These are phyloP conservation scores for Teratosphaeria nubilosa DNA, from an alignment of 2,329 filamentous ascomycete species.

Conservation along the genomic window DNA sequence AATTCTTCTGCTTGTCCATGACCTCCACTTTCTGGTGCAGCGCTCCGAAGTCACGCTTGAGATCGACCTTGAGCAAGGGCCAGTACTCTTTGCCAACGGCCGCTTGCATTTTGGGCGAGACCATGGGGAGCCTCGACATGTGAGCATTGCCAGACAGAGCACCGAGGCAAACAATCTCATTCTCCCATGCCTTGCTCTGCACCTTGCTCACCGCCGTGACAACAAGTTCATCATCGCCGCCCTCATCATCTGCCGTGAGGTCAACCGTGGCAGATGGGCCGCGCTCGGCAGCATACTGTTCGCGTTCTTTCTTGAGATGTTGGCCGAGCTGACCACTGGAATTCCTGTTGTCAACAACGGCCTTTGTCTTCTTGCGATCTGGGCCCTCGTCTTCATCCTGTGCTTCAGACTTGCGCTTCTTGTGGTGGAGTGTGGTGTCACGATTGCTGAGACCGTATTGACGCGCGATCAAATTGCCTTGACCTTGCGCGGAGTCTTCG, in stretches of 20 bases:
- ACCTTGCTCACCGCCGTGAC: slow-evolving; percentile 2
- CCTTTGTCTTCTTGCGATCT: slow-evolving; percentile 33
- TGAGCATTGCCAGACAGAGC: slow-evolving; percentile 12
- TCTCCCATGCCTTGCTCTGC: slow-evolving; percentile 2
- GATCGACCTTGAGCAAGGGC: slow-evolving; percentile 63
- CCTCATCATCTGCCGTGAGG: slow-evolving; percentile 41
- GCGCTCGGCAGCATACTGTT: slow-evolving; percentile 30
- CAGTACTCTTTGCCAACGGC: slow-evolving; percentile 33
- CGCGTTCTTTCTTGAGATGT: slow-evolving; percentile 53
- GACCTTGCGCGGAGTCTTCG: slow-evolving; percentile 27
- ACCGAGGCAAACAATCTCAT: slow-evolving; percentile 21
- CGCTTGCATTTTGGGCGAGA: slow-evolving; percentile 3
- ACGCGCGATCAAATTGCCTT: slow-evolving; percentile 59
- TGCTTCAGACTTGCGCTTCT: slow-evolving; percentile 49
- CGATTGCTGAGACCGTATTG: slow-evolving; percentile 67
- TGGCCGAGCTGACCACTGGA: slow-evolving; percentile 51
- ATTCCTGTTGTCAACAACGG: slow-evolving; percentile 37
- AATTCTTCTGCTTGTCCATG: slow-evolving; percentile 56
- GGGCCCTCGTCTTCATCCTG: slow-evolving; percentile 26
- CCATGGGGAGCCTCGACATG: slow-evolving; percentile 13
- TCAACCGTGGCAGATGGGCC: slow-evolving; percentile 27
- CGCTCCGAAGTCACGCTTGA: slow-evolving; percentile 45
- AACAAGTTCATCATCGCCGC: slow-evolving; percentile 16
- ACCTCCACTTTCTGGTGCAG: slow-evolving; percentile 53
- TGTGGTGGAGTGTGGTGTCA: slow-evolving; percentile 40